These are phyloP conservation scores for Plectosphaerella plurivora DNA, from an alignment of 2,329 filamentous ascomycete species.

Conservation along the genomic window DNA sequence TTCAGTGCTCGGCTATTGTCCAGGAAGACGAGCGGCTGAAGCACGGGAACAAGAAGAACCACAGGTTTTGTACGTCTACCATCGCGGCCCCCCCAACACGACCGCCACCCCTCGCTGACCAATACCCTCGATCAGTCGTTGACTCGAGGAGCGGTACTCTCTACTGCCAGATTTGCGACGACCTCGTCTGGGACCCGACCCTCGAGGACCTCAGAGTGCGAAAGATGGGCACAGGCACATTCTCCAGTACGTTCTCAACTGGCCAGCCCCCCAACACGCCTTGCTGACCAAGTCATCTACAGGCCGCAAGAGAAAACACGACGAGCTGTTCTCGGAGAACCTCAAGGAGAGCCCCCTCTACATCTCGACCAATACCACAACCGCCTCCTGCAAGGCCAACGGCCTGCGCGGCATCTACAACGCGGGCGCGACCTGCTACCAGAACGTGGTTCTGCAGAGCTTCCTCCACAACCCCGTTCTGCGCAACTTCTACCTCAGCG, in stretches of 20 bases:
- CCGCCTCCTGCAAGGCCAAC: constrained; percentile 78
- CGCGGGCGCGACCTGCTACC: constrained; percentile 97
- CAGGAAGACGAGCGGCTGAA: constrained; percentile 60
- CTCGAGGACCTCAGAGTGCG: constrained; percentile 70
- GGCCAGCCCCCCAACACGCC: background rate
- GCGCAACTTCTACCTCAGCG: constrained; percentile 85
- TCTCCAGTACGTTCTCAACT: constrained; percentile 48
- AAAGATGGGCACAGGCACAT: constrained; percentile 63
- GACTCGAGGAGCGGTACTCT: constrained; percentile 72
- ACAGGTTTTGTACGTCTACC: constrained; percentile 63
- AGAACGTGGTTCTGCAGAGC: constrained; percentile 92
- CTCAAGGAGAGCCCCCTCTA: constrained; percentile 64
- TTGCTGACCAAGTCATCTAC: background rate
- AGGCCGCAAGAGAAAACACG: constrained; percentile 71
- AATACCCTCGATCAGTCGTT: constrained; percentile 49
- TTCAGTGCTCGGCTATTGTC: constrained; percentile 68
- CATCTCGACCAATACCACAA: constrained; percentile 72
- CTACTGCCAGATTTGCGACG: constrained; percentile 78
- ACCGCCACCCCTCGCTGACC: constrained; percentile 16
- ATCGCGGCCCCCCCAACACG: no score
- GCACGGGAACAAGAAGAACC: constrained; percentile 65
- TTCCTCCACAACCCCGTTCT: constrained; percentile 91
- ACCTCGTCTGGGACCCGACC: constrained; percentile 78
- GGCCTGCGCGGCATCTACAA: constrained; percentile 93
- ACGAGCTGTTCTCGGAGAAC: constrained; percentile 63